A percentile compares a stretch with the other conserved stretches of the same genome.
phyloP scores from a whole-genome alignment of 2,329 filamentous ascomycete genomes.

The Xylaria polymorpha region DNA sequence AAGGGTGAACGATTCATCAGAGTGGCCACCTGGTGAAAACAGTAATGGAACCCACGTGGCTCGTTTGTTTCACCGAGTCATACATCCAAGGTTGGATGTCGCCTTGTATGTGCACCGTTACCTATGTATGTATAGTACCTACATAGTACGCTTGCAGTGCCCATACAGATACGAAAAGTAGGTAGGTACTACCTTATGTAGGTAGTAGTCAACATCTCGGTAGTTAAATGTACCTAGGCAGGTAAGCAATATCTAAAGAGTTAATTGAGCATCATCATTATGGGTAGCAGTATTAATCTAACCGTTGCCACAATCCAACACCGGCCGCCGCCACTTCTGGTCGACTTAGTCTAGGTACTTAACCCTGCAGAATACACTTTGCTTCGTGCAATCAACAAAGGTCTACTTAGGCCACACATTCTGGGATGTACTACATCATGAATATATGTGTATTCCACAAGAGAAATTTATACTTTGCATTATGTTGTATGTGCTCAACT shows the following conservation, averaged over 20 bases:
- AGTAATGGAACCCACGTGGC: conserved; percentile 27
- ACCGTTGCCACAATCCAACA: neutral
- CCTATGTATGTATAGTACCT: too few species aligned
- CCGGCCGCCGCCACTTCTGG: neutral
- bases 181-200: neutral
- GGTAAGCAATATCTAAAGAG: too few species aligned
- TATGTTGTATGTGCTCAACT: neutral
- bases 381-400: neutral
- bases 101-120: conserved; percentile 3
- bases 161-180: neutral
- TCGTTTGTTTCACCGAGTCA: conserved; percentile 14
- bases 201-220: too few species aligned
- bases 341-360: neutral
- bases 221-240: too few species aligned
- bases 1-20: neutral
- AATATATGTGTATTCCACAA: too few species aligned
- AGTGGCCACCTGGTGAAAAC: neutral
- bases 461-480: neutral
- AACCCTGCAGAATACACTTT: neutral
- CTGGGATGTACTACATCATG: neutral
- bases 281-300: too few species aligned
- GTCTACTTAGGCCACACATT: neutral
- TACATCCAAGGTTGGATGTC: neutral
- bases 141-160: neutral
- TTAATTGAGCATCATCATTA: neutral